Conservation (phyloP, 768 basidiomycete species). For the Pulveroboletus ravenelii region DNA sequence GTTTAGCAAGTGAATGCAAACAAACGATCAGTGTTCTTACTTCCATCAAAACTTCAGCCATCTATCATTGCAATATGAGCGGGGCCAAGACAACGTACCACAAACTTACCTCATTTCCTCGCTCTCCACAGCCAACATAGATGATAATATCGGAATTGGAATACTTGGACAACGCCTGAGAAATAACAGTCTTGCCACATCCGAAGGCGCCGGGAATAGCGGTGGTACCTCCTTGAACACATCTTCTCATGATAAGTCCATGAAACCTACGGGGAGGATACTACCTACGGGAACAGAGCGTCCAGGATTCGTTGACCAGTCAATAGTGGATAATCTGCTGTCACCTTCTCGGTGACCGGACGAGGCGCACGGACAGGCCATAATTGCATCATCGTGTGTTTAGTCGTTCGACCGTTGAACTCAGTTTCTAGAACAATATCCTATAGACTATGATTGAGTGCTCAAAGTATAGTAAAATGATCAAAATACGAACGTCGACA, state of each 20-base stretch:
- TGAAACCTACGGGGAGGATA: background rate
- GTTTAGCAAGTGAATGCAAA: slow-evolving; percentile 11
- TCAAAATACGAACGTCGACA: slow-evolving; percentile 61
- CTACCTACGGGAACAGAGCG: slow-evolving; percentile 86
- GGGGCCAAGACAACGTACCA: slow-evolving; percentile 34
- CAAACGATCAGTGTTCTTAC: slow-evolving; percentile 35
- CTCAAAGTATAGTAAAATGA: background rate
- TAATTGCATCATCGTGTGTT: slow-evolving; percentile 95
- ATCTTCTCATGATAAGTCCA: slow-evolving; percentile 40
- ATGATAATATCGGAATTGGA: slow-evolving; percentile 99
- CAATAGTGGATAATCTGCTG: slow-evolving; percentile 84
- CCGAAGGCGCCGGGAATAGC: slow-evolving; percentile 99
- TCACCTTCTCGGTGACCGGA: slow-evolving; percentile 92
- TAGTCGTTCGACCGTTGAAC: slow-evolving; percentile 89
- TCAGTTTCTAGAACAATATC: slow-evolving; percentile 96
- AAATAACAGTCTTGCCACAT: slow-evolving; percentile 98
- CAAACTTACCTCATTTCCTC: slow-evolving; percentile 81
- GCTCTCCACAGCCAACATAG: slow-evolving; percentile 98
- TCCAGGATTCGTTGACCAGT: slow-evolving; percentile 98
- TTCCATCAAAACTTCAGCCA: slow-evolving; percentile 99
- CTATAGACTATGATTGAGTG: slow-evolving; percentile 35
- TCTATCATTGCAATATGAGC: slow-evolving; percentile 40
- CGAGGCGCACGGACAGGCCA: slow-evolving; percentile 99
- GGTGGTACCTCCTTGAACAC: slow-evolving; percentile 93
- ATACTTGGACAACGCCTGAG: slow-evolving; percentile 95